A percentile compares a stretch with the other conserved stretches of the same genome.
phyloP scores from a whole-genome alignment of 2,329 filamentous ascomycete genomes.

The Hypoxylon sp. region DNA sequence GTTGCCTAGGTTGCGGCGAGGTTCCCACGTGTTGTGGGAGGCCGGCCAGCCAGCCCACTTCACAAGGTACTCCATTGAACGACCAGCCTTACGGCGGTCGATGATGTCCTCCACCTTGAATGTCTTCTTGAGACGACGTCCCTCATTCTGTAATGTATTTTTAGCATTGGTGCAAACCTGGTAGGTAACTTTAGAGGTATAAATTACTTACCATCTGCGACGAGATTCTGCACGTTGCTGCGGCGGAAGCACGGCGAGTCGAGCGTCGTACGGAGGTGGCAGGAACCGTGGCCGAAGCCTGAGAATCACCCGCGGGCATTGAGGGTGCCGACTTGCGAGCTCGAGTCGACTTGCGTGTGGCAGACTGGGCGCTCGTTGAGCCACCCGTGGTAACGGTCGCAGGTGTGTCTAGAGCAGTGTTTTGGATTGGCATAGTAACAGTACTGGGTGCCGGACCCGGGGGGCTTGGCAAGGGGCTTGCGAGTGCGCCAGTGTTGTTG shows the following conservation, averaged over 20 bases:
- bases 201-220: background rate
- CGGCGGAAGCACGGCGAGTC: background rate
- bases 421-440: background rate
- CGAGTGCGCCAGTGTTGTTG: background rate
- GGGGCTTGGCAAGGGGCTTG: no score
- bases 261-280: no score
- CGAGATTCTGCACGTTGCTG: background rate
- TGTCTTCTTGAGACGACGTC: constrained; percentile 44
- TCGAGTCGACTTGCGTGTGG: no score
- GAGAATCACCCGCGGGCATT: no score
- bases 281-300: no score
- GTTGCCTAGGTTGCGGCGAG: constrained; percentile 29
- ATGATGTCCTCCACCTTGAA: constrained; percentile 64
- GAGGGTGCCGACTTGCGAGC: no score
- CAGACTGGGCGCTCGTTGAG: no score
- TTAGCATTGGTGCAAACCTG: background rate
- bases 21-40: constrained; percentile 66
- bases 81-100: constrained; percentile 56
- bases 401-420: background rate
- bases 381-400: no score
- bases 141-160: background rate
- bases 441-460: background rate
- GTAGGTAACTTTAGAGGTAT: background rate
- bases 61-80: constrained; percentile 58
- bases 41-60: constrained; percentile 66